These are phyloP conservation scores for Umbilicus rupestris DNA, from an alignment of 164 flowering plant species.

Conservation along the genomic window DNA sequence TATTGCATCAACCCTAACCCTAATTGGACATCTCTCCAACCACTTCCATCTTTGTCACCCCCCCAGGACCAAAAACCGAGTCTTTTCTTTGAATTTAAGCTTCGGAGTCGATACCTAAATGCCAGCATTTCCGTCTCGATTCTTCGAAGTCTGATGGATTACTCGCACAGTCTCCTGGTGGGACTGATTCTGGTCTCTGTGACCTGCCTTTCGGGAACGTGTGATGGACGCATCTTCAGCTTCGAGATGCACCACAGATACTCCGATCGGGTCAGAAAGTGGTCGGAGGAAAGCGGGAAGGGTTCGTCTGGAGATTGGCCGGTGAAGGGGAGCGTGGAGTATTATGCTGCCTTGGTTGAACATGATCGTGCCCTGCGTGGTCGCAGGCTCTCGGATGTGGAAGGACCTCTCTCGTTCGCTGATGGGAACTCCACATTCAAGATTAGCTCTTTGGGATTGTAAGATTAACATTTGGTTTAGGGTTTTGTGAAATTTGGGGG, in stretches of 20 bases:
- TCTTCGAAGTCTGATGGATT: background rate
- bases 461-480: slow-evolving; percentile 10
- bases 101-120: background rate
- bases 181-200: background rate
- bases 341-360: slow-evolving; percentile 42
- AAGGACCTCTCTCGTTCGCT: slow-evolving; percentile 27
- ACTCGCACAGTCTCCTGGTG: background rate
- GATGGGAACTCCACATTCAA: slow-evolving; percentile 46
- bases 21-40: slow-evolving; percentile 3
- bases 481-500: background rate
- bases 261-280: slow-evolving; percentile 52
- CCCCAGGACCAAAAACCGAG: no score
- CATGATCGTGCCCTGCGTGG: slow-evolving; percentile 39
- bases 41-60: background rate
- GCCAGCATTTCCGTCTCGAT: background rate
- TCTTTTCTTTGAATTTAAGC: no score
- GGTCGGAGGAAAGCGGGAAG: slow-evolving; percentile 26
- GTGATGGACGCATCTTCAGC: slow-evolving; percentile 39
- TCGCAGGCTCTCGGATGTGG: slow-evolving; percentile 20
- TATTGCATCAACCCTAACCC: slow-evolving; percentile 8
- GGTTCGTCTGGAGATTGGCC: slow-evolving; percentile 28
- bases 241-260: slow-evolving; percentile 67
- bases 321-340: slow-evolving; percentile 40
- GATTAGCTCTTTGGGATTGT: slow-evolving; percentile 58
- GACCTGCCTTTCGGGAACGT: background rate